Evolutionary conservation across 2,329 filamentous ascomycete species (phyloP).

Genomic region (Nigrospora sphaerica): DNA sequence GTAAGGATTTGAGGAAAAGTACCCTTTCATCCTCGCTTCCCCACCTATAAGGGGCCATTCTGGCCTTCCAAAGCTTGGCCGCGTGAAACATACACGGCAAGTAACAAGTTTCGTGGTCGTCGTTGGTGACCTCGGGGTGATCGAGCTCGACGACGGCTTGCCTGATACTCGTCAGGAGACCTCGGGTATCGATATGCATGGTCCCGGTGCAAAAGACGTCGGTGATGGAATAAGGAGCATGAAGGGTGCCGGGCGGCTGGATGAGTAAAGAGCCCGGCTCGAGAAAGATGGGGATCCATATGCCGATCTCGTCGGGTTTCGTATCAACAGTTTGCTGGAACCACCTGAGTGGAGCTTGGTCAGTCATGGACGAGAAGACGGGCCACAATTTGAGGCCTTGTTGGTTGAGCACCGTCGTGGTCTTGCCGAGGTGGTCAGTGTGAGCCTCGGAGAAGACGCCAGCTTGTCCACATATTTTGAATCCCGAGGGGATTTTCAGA

Average conservation of each 20-base stretch:
- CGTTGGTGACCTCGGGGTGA: constrained; percentile 2
- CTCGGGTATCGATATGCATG: constrained; percentile 3
- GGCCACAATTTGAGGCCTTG: not conserved
- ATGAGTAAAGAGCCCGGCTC: constrained; percentile 1
- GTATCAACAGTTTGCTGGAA: not conserved
- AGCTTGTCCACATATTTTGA: constrained; percentile 1
- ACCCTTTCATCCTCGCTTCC: not conserved
- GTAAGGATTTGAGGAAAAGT: not conserved
- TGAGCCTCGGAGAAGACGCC: constrained; percentile 1
- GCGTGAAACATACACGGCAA: constrained; percentile 1
- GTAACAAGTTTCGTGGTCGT: not conserved
- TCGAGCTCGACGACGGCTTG: not conserved
- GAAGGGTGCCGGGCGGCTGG: not conserved
- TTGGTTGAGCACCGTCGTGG: not conserved
- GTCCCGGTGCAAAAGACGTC: constrained; percentile 1
- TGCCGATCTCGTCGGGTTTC: not conserved
- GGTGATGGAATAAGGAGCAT: constrained; percentile 1
- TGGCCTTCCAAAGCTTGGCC: constrained; percentile 1
- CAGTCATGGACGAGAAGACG: not conserved
- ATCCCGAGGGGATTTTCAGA: not conserved
- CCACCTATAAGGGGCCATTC: not conserved
- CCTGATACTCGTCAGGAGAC: not conserved
- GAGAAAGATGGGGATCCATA: constrained; percentile 1
- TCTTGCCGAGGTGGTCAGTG: constrained; percentile 1
- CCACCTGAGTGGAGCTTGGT: not conserved